phyloP scores from a whole-genome alignment of 2,329 filamentous ascomycete genomes.

The Exophiala sideris region DNA sequence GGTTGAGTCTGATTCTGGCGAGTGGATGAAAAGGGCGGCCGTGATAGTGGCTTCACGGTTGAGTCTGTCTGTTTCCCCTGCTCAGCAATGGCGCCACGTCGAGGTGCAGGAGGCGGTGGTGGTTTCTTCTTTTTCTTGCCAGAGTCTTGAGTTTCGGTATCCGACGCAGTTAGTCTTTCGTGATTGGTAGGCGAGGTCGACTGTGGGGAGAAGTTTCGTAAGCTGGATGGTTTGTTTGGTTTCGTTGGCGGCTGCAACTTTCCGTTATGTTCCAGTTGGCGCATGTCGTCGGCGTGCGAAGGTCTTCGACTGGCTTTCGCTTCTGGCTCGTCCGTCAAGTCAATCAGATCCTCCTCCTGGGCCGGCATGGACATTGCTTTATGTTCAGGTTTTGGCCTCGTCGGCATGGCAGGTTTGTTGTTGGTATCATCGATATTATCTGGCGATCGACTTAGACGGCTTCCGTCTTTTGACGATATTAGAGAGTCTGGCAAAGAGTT shows the following conservation, averaged over 20 bases:
- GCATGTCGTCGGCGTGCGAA: slow-evolving; percentile 14
- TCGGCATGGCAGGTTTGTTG: slow-evolving; percentile 40
- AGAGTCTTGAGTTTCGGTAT: slow-evolving; percentile 14
- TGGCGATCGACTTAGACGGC: slow-evolving; percentile 5
- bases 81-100: slow-evolving; percentile 27
- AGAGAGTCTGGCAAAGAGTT: slow-evolving; percentile 29
- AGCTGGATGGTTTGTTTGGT: slow-evolving; percentile 43
- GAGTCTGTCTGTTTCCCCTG: background rate
- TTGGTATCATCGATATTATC: slow-evolving; percentile 26
- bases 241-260: slow-evolving; percentile 35
- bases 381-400: slow-evolving; percentile 30
- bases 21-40: slow-evolving; percentile 30
- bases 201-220: slow-evolving; percentile 35
- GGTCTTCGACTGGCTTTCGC: slow-evolving; percentile 22
- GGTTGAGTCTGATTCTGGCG: slow-evolving; percentile 26
- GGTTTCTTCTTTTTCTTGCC: slow-evolving; percentile 35
- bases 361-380: slow-evolving; percentile 30
- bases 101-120: slow-evolving; percentile 37
- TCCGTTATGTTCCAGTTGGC: slow-evolving; percentile 16
- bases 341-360: slow-evolving; percentile 35
- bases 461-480: slow-evolving; percentile 27
- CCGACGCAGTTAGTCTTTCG: slow-evolving; percentile 15
- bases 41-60: slow-evolving; percentile 18
- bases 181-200: slow-evolving; percentile 14
- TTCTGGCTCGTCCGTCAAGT: slow-evolving; percentile 37